These are phyloP conservation scores for Leccinum pachyderme DNA, from an alignment of 1,284 basidiomycete genomes.

Conservation along the genomic window DNA sequence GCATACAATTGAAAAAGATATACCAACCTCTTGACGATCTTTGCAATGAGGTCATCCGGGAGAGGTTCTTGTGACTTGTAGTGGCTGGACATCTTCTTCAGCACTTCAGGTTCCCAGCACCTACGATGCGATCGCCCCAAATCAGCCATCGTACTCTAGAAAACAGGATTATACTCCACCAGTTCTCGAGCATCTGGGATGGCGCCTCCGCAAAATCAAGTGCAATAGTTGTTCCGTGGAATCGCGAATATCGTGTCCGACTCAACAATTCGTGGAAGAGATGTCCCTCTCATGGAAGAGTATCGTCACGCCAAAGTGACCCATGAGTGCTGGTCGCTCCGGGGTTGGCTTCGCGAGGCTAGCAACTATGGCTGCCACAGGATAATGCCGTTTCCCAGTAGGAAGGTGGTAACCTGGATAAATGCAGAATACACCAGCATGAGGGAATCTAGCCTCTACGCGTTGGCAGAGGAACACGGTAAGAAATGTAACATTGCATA, in stretches of 20 bases:
- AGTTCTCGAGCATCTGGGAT: conserved; percentile 89
- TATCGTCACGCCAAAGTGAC: conserved; percentile 76
- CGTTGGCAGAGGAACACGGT: not conserved
- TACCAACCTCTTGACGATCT: conserved; percentile 70
- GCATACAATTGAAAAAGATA: not conserved
- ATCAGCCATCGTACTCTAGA: not conserved
- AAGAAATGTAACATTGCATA: not conserved
- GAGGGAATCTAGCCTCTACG: conserved; percentile 74
- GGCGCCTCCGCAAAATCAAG: conserved; percentile 87
- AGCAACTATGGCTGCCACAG: conserved; percentile 77
- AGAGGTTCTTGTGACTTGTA: conserved; percentile 71
- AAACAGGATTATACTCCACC: conserved; percentile 41
- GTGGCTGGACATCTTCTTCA: conserved; percentile 69
- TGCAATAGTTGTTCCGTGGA: conserved; percentile 80
- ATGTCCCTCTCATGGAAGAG: conserved; percentile 85
- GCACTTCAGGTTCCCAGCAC: conserved; percentile 78
- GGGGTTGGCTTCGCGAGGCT: conserved; percentile 82
- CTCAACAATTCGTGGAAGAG: conserved; percentile 82
- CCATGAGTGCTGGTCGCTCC: conserved; percentile 78
- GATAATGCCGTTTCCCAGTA: conserved; percentile 65
- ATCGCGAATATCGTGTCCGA: conserved; percentile 67
- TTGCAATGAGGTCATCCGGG: conserved; percentile 64
- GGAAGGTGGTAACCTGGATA: conserved; percentile 53
- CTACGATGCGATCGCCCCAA: conserved; percentile 26
- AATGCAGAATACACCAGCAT: conserved; percentile 81